Evolutionary conservation across 176 grass and related monocot species (phyloP).

Genomic region (Zoysia pacifica): DNA sequence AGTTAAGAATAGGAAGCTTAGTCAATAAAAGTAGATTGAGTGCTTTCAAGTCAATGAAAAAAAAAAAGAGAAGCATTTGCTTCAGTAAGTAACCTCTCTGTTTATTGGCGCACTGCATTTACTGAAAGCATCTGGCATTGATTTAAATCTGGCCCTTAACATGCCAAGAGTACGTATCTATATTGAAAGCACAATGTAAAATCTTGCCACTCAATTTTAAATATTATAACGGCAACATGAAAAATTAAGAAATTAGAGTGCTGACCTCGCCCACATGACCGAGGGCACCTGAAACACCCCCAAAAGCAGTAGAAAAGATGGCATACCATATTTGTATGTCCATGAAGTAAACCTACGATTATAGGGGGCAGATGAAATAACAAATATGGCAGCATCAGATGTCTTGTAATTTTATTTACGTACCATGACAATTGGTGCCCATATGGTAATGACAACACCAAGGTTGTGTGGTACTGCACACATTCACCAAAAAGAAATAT

Average conservation of each 20-base stretch:
- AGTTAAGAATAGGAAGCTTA: slow-evolving; percentile 15
- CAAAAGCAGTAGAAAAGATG: slow-evolving; percentile 71
- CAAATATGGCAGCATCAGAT: slow-evolving; percentile 4
- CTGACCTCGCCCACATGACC: slow-evolving; percentile 79
- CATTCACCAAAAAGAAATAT: slow-evolving; percentile 7
- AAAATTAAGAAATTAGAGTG: slow-evolving; percentile 15
- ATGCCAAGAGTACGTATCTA: slow-evolving; percentile 76
- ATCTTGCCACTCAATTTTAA: slow-evolving; percentile 1
- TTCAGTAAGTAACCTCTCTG: slow-evolving; percentile 45
- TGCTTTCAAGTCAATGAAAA: background rate
- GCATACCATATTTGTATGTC: slow-evolving; percentile 88
- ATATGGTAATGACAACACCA: slow-evolving; percentile 70
- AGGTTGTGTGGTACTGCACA: slow-evolving; percentile 62
- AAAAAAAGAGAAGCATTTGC: slow-evolving; percentile 19
- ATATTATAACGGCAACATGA: background rate
- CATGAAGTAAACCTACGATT: slow-evolving; percentile 74
- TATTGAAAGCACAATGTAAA: slow-evolving; percentile 45
- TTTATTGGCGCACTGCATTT: slow-evolving; percentile 38
- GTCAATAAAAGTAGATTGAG: slow-evolving; percentile 6
- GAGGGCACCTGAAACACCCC: slow-evolving; percentile 68
- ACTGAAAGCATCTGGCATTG: slow-evolving; percentile 60
- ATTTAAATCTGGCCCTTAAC: slow-evolving; percentile 73
- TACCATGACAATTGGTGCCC: slow-evolving; percentile 75
- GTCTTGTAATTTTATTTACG: slow-evolving; percentile 14
- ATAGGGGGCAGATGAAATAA: slow-evolving; percentile 32